Evolutionary conservation across 805 yeast species (phyloP).

Genomic region (Pichia eremophila): DNA sequence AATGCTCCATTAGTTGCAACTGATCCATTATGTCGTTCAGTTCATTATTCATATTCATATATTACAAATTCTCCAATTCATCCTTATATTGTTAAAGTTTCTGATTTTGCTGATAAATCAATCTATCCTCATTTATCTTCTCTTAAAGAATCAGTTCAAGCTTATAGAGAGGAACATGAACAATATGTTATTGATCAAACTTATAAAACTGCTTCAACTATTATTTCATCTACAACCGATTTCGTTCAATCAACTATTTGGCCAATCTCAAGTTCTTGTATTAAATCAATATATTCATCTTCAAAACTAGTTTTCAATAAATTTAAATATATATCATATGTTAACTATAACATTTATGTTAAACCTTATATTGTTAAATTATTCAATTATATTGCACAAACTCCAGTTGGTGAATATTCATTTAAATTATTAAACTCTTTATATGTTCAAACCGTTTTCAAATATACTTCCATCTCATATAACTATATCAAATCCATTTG

Average conservation of each 20-base stretch:
- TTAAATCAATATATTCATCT: slow-evolving; percentile 4
- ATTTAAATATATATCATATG: slow-evolving; percentile 6
- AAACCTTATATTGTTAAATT: slow-evolving; percentile 13
- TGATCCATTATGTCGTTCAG: background rate
- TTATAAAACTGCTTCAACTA: background rate
- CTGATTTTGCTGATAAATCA: background rate
- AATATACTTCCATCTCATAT: slow-evolving; percentile 2
- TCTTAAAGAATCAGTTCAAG: background rate
- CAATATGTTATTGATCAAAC: slow-evolving; percentile 1
- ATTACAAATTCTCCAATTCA: slow-evolving; percentile 2
- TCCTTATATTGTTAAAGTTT: background rate
- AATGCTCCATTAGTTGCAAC: background rate
- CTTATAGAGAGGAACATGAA: slow-evolving; percentile 5
- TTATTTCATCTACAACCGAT: background rate
- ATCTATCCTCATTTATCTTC: background rate
- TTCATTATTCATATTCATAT: slow-evolving; percentile 1
- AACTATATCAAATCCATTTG: slow-evolving; percentile 5
- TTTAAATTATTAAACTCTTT: slow-evolving; percentile 9
- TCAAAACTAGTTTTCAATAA: slow-evolving; percentile 5
- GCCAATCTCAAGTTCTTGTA: slow-evolving; percentile 10
- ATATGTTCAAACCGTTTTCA: slow-evolving; percentile 2
- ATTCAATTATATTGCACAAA: slow-evolving; percentile 9
- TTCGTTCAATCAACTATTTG: slow-evolving; percentile 4
- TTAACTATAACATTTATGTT: slow-evolving; percentile 18
- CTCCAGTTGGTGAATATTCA: slow-evolving; percentile 16